A percentile compares a stretch with the other conserved stretches of the same genome.
phyloP scores from a whole-genome alignment of 139 green algal species.

The Chlorella sp. region DNA sequence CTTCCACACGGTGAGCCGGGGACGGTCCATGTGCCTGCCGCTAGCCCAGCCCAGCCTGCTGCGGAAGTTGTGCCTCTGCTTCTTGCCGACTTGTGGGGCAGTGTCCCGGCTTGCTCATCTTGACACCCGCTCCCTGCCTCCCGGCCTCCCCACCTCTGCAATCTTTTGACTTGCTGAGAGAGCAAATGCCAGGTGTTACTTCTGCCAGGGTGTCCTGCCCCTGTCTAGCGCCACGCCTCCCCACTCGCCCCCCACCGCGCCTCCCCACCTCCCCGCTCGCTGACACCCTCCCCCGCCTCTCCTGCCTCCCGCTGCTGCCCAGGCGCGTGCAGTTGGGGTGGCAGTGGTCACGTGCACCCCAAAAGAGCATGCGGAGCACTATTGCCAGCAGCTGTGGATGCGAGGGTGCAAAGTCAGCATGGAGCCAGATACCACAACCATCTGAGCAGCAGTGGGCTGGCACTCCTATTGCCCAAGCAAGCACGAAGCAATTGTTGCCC shows the following conservation, averaged over 20 bases:
- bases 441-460: neutral
- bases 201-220: no score
- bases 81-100: neutral
- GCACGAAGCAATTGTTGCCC: no score
- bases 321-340: conserved; percentile 23
- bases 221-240: neutral
- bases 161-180: no score
- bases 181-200: no score
- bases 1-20: conserved; percentile 17
- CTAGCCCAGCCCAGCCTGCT: neutral
- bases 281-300: neutral
- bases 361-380: conserved; percentile 33
- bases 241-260: no score
- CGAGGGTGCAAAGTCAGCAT: conserved; percentile 12
- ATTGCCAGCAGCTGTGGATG: conserved; percentile 29
- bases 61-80: neutral
- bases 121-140: neutral
- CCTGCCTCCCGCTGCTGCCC: neutral
- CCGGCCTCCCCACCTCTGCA: no score
- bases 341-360: conserved; percentile 24
- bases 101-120: neutral
- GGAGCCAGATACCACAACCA: conserved; percentile 36
- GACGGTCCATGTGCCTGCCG: neutral
- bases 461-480: no score
- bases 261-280: neutral